Conservation (phyloP, 345 rosid genomes). For the Fremontodendron californicum region DNA sequence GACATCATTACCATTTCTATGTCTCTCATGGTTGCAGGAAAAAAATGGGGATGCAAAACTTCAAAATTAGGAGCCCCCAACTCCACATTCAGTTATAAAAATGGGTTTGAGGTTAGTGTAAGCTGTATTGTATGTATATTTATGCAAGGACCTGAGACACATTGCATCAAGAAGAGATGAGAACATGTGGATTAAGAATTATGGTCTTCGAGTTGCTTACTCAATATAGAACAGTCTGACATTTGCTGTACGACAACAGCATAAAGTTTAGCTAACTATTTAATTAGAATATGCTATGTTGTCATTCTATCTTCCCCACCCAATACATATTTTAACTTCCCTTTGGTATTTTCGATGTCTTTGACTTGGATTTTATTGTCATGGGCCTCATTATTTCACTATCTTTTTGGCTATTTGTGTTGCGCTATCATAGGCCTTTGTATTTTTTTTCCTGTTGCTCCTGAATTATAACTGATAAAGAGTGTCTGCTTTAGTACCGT, state of each 20-base stretch:
- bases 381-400: background rate
- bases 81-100: conserved; percentile 82
- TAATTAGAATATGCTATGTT: background rate
- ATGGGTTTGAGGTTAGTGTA: conserved; percentile 69
- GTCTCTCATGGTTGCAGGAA: conserved; percentile 51
- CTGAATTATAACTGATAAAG: background rate
- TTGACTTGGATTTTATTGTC: background rate
- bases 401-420: background rate
- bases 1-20: conserved; percentile 6
- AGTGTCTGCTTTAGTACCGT: background rate
- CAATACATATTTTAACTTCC: background rate
- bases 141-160: background rate
- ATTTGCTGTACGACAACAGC: background rate
- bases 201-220: background rate
- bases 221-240: background rate
- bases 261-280: background rate
- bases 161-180: background rate
- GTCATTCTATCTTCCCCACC: background rate
- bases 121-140: background rate
- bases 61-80: conserved; percentile 95
- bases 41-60: conserved; percentile 72
- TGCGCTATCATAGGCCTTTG: background rate
- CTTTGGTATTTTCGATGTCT: background rate
- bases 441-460: background rate
- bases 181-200: background rate